Percentiles rank a stretch among this genome's conserved stretches.
Conservation (phyloP, 805 yeast species). For the Ogataea minuta region DNA sequence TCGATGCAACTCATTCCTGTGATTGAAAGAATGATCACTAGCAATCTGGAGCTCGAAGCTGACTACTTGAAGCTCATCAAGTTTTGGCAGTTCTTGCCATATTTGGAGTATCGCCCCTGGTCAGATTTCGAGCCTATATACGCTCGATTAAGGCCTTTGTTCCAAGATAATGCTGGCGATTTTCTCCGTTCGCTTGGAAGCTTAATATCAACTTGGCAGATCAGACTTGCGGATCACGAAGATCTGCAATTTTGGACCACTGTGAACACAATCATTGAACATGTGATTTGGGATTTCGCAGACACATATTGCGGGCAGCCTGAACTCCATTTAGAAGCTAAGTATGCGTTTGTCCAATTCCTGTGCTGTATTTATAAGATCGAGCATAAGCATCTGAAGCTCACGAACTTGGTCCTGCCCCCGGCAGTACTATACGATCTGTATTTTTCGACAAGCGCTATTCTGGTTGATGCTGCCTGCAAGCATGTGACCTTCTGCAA, state of each 20-base stretch:
- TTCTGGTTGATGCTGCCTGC: constrained; percentile 45
- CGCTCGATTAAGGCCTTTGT: constrained; percentile 4
- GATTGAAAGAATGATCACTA: constrained; percentile 8
- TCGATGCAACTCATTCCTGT: constrained; percentile 8
- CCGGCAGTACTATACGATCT: constrained; percentile 39
- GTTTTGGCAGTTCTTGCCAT: constrained; percentile 21
- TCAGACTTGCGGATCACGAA: not conserved
- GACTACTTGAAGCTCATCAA: constrained; percentile 10
- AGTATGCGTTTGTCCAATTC: constrained; percentile 14
- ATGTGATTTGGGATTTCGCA: constrained; percentile 7
- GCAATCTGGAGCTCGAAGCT: not conserved
- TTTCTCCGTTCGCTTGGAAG: constrained; percentile 8
- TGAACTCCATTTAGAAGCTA: constrained; percentile 2
- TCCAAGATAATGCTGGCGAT: not conserved
- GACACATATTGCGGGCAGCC: constrained; percentile 12
- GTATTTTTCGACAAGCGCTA: constrained; percentile 43
- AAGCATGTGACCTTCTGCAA: constrained; percentile 45
- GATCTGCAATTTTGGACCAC: constrained; percentile 15
- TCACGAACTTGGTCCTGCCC: constrained; percentile 36
- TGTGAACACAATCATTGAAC: constrained; percentile 17
- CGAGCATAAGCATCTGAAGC: constrained; percentile 22
- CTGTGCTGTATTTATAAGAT: constrained; percentile 19
- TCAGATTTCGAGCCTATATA: constrained; percentile 13
- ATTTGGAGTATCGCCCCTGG: constrained; percentile 15
- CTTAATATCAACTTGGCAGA: constrained; percentile 19